A percentile compares a stretch with the other conserved stretches of the same genome.
Conservation (phyloP, 78 protist species). For the Dictyostelium capitatum region DNA sequence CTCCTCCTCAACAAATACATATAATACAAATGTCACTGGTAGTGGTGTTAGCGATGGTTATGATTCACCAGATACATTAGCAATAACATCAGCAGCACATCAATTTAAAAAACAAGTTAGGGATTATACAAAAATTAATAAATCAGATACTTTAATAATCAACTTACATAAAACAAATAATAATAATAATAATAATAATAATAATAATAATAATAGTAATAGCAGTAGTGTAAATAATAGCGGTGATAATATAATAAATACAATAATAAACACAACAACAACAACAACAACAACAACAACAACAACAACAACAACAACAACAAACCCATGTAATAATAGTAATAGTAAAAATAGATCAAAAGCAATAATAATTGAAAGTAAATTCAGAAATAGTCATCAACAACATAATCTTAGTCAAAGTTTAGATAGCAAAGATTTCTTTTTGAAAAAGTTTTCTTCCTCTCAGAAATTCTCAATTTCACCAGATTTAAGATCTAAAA, state of each 20-base stretch:
- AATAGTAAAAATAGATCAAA: not conserved
- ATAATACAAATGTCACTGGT: not conserved
- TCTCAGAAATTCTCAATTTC: not conserved
- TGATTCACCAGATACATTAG: too few species aligned
- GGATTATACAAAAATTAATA: not conserved
- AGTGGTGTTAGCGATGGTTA: not conserved
- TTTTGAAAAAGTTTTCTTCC: not conserved
- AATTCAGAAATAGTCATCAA: not conserved
- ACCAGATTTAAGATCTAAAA: constrained; percentile 6
- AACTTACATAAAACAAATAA: not conserved
- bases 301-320: not conserved
- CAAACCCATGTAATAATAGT: not conserved
- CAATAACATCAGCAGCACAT: too few species aligned
- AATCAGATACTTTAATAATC: not conserved
- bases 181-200: constrained; percentile 1
- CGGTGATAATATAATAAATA: not conserved
- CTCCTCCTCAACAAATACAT: not conserved
- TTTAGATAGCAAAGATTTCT: constrained; percentile 8
- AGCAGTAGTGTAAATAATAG: not conserved
- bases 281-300: not conserved
- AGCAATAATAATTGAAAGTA: constrained; percentile 3
- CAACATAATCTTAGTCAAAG: not conserved
- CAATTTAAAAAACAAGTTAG: too few species aligned
- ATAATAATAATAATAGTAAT: not conserved
- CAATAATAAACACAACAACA: too few species aligned